Base-by-base conservation (phyloP, 2,329 filamentous ascomycete genomes). In the Exophiala calicioides region DNA sequence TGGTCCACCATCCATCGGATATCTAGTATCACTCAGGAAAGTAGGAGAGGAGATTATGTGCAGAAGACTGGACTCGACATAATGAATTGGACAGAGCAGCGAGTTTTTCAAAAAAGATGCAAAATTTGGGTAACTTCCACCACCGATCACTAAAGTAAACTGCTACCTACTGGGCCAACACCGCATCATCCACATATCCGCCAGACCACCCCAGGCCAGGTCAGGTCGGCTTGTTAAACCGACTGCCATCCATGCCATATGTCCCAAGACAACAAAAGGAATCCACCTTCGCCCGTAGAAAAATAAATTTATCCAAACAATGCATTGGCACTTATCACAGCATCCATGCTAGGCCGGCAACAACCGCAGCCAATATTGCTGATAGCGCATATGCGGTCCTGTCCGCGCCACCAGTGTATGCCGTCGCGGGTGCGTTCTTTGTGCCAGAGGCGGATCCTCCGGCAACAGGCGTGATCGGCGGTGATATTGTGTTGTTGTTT, bases 291-390 rank as follows among this genome's bases (percentile, higher is more conserved):
- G 18, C 10, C 18, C 7, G 9, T 13, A 24, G 24, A 13, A 19
- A 29, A 26, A 26, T 30, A 10, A 20, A 30, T 5, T 10, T 8
- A 36, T 10, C 5, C 24, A 44, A 24, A 5, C 9, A 6, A 44
- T 21, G 9, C 39, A 21, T 30, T 16, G 27, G 20, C 32, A 37
- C 32, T 8, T 10, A 26, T 48, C 37, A 55, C 37, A 55, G 30
- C 37, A 47, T 48, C 36, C 49, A 55, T 6, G 48, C 44, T 20
- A 49, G n/a, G 20, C 48, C 52, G 24, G 43, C 50, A 15, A 51
- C 41, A 36, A 44, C 40, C 18, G 43, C 30, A 39, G 37, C 53
- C 20, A 56, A 31, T 9, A 56, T 41, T 5, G 24, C 18, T 10
- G 45, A 53, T 10, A 56, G 26, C 10, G 50, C 50, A 29, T 51